A percentile compares a stretch with the other conserved stretches of the same genome.
Conservation (phyloP, 1,139 yeast species). For the Diutina mesorugosa region DNA sequence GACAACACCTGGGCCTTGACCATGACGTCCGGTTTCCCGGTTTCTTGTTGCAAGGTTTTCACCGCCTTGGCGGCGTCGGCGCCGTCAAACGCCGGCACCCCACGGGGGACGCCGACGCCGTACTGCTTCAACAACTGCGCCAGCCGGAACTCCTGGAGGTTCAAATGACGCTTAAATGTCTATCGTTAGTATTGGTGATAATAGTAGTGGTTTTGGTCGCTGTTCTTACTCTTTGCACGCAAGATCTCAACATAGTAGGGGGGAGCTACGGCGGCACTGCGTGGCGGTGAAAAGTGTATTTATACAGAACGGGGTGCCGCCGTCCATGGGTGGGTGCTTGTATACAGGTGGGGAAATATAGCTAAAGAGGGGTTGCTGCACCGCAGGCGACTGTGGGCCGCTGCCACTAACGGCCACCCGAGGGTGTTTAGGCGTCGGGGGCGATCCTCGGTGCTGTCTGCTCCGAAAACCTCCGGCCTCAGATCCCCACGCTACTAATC, state of each 20-base stretch:
- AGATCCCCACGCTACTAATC: too few relatives aligned
- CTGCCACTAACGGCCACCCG: neutral
- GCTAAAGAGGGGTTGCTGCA: neutral
- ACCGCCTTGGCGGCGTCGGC: conserved; percentile 83
- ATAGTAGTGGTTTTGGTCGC: too few relatives aligned
- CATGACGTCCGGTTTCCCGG: conserved; percentile 67
- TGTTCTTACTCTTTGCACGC: neutral
- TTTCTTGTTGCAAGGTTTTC: conserved; percentile 20
- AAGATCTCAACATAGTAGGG: neutral
- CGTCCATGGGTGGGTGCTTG: neutral
- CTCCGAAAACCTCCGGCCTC: neutral
- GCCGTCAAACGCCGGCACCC: conserved; percentile 83
- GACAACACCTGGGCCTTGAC: conserved; percentile 97
- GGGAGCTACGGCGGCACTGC: neutral
- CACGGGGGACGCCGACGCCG: conserved; percentile 86
- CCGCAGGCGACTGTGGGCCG: neutral
- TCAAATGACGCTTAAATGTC: conserved; percentile 49
- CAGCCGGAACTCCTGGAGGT: conserved; percentile 93
- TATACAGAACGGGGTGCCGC: neutral
- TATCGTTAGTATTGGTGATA: conserved; percentile 9
- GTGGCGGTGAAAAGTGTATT: neutral
- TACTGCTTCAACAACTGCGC: conserved; percentile 73
- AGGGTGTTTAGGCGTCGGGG: neutral
- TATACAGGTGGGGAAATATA: neutral
- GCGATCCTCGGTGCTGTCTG: neutral